Evolutionary conservation across 306 rosid genomes (phyloP).

Genomic region (Quercus suber): DNA sequence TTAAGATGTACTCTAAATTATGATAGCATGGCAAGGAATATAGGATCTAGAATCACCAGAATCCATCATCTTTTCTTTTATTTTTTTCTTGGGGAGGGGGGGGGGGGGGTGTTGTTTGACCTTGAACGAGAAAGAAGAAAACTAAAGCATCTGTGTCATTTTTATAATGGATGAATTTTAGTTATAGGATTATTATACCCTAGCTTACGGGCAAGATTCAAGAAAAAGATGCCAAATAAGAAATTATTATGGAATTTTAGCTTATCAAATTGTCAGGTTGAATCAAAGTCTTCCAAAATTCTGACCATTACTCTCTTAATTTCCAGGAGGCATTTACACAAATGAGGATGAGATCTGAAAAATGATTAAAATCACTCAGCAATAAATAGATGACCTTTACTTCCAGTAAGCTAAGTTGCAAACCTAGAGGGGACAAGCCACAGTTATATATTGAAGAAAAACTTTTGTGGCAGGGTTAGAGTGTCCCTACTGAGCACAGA

Average conservation of each 20-base stretch:
- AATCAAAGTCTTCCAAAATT: slow-evolving; percentile 4
- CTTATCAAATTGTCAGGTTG: background rate
- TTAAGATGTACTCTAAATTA: background rate
- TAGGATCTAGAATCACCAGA: background rate
- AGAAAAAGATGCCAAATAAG: background rate
- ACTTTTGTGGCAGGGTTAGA: background rate
- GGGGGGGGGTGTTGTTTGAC: background rate
- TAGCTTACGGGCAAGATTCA: background rate
- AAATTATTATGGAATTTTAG: background rate
- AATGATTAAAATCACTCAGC: background rate
- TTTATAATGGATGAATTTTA: background rate
- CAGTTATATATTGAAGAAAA: background rate
- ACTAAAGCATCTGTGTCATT: background rate
- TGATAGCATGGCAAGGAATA: background rate
- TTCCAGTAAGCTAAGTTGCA: background rate
- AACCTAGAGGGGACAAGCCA: background rate
- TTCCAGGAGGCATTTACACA: background rate
- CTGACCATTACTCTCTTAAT: slow-evolving; percentile 3
- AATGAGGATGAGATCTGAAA: background rate
- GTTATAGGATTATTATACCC: background rate
- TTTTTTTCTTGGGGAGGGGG: too few species aligned
- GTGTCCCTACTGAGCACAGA: background rate
- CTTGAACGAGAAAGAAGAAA: background rate
- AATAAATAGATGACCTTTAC: background rate
- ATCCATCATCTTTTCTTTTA: background rate